Base-by-base conservation (phyloP, 768 basidiomycete species). In the Panaeolus papilionaceus region DNA sequence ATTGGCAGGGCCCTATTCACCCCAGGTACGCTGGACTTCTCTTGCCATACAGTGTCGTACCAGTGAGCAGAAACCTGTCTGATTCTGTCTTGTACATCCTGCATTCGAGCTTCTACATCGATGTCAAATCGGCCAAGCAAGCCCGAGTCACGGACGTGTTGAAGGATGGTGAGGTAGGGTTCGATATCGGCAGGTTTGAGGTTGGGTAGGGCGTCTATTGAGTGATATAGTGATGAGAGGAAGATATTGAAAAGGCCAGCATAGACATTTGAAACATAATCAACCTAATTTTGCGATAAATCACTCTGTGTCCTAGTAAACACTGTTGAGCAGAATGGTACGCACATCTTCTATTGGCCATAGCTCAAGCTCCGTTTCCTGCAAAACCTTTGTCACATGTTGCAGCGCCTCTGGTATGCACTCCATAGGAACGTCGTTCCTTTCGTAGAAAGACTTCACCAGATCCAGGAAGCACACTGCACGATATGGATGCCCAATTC, bases 401-500 rank as follows among this genome's bases (percentile, higher is more conserved):
- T 88, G 85, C 61, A 98, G 78, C 11, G 94, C 97, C 77, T 98
- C 98, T 0, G 92, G 92, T 64, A 99, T 88, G 77, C 98, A 99
- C 74, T 97, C 97, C 74, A 97, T 81, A 1, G 98, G 98, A 5
- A 99, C 94, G 69, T 95, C 91, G 69, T 92, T 91, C 39, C 92
- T 87, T 79, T 96, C 93, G 74, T 92, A 98, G 75, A 95, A 90
- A 62, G 91, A 88, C 69, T 89, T 91, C 64, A 98, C 93, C 64
- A 95, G 83, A 65, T 94, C 92, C 72, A 98, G 79, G 81, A 96
- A 98, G 73, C 89, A 91, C 10, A 89, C 84, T 0, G 86, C 89
- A 39, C 93, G 89, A 74, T 92, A 93, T 18, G 91, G 81, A 69
- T 91, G 90, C 2, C 89, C 87, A 69, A 99, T 90, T 61, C 97